Evolutionary conservation across 257 asterid species (phyloP).

Genomic region (Plectranthus barbatus): DNA sequence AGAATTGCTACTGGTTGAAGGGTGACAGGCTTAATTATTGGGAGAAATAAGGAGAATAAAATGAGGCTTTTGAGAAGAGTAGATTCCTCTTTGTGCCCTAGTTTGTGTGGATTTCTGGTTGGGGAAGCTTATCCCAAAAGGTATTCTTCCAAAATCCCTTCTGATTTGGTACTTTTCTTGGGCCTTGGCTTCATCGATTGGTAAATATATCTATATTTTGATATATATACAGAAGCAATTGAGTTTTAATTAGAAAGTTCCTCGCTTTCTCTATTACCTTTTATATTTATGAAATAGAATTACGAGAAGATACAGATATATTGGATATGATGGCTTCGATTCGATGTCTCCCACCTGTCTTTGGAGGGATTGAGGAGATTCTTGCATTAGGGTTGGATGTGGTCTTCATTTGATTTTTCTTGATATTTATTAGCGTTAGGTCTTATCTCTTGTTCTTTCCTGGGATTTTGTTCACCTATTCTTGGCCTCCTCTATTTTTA

Average conservation of each 20-base stretch:
- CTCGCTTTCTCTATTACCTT: neutral
- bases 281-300: neutral
- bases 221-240: neutral
- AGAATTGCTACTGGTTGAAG: neutral
- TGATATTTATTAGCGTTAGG: conserved; percentile 11
- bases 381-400: conserved; percentile 37
- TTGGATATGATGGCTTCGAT: conserved; percentile 24
- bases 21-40: conserved; percentile 1
- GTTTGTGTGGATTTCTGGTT: conserved; percentile 61
- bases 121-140: conserved; percentile 92
- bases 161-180: conserved; percentile 86
- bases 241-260: conserved; percentile 1
- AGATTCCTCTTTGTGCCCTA: conserved; percentile 39
- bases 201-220: conserved; percentile 27
- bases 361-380: conserved; percentile 30
- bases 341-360: conserved; percentile 32
- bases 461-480: neutral
- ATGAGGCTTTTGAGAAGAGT: conserved; percentile 52
- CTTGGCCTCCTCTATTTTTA: neutral
- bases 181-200: conserved; percentile 99
- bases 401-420: conserved; percentile 17
- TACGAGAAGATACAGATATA: conserved; percentile 20
- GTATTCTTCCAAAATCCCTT: conserved; percentile 93
- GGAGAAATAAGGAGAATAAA: neutral
- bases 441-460: neutral